phyloP scores from a whole-genome alignment of 345 rosid species.

The Eucalyptus pauciflora region DNA sequence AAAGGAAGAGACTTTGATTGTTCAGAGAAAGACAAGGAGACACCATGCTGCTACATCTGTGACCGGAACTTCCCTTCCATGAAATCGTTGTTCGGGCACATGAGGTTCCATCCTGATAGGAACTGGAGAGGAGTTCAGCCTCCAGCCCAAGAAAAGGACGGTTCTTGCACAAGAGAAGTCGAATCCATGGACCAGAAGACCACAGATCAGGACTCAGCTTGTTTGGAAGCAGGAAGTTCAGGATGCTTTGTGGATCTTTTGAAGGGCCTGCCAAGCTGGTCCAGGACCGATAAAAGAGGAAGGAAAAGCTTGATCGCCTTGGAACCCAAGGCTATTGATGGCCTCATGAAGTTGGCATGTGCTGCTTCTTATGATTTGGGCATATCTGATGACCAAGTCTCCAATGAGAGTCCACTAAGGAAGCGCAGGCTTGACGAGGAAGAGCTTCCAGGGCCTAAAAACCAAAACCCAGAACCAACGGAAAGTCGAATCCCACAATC shows the following conservation, averaged over 20 bases:
- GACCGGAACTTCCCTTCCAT: conserved; percentile 3
- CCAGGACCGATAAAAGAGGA: neutral
- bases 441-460: neutral
- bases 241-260: neutral
- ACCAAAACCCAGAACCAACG: neutral
- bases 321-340: neutral
- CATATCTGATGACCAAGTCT: neutral
- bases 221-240: neutral
- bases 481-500: neutral
- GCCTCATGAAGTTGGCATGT: neutral
- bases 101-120: conserved; percentile 74
- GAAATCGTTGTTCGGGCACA: conserved; percentile 67
- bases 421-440: neutral
- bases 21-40: neutral
- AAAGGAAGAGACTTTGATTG: neutral
- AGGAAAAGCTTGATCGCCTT: neutral
- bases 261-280: conserved; percentile 8
- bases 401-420: neutral
- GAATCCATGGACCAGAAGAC: neutral
- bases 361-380: neutral
- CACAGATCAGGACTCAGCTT: neutral
- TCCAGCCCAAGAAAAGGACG: conserved; percentile 12
- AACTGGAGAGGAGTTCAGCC: conserved; percentile 52
- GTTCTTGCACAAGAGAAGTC: neutral
- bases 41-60: neutral